phyloP scores from a whole-genome alignment of 2,329 filamentous ascomycete species.

The Aspergillus sp. region DNA sequence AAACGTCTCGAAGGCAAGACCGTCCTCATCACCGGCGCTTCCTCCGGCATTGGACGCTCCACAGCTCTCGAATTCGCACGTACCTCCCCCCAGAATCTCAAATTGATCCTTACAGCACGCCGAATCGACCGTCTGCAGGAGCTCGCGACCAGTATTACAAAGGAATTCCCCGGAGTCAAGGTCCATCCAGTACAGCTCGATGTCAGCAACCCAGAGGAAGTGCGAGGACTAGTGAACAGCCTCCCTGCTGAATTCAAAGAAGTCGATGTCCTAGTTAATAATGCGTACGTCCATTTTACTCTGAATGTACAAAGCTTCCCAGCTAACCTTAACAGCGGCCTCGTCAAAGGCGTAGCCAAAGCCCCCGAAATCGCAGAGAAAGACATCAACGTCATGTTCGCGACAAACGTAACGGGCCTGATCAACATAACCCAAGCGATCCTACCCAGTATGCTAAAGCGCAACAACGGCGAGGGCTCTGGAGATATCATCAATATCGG shows the following conservation, averaged over 20 bases:
- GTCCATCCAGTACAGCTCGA: background rate
- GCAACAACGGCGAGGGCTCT: background rate
- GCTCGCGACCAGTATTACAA: background rate
- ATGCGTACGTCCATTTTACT: background rate
- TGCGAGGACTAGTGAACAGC: background rate
- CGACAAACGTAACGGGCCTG: background rate
- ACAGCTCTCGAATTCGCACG: conserved; percentile 4
- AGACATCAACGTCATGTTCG: conserved; percentile 1
- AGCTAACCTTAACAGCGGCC: background rate
- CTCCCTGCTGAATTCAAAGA: background rate
- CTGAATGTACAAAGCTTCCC: background rate
- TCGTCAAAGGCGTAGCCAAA: conserved; percentile 1
- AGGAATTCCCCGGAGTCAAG: background rate
- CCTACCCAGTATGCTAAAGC: background rate
- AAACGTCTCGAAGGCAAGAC: conserved; percentile 2
- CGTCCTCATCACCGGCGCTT: conserved; percentile 2
- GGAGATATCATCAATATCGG: conserved; percentile 12
- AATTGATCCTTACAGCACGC: conserved; percentile 1
- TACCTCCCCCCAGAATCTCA: background rate
- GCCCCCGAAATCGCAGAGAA: background rate
- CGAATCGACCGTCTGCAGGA: background rate
- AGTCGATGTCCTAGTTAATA: background rate
- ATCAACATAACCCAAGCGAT: conserved; percentile 1
- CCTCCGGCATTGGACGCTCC: conserved; percentile 1
- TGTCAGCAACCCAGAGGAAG: background rate